phyloP scores from a whole-genome alignment of 768 basidiomycete genomes.

The Tricholoma bakamatsutake region DNA sequence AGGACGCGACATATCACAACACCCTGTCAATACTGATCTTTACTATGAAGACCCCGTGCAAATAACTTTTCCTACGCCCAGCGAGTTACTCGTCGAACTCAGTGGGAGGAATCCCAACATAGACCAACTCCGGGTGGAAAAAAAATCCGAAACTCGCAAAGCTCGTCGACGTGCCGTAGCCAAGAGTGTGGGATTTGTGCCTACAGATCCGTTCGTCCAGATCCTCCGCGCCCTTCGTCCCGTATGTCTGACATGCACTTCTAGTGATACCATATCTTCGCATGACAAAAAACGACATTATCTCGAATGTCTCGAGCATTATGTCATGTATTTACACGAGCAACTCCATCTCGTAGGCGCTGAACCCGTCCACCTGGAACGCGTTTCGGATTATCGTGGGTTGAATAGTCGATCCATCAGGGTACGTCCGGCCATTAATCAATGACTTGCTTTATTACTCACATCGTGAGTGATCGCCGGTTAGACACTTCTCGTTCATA shows the following conservation, averaged over 20 bases:
- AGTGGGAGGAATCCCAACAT: conserved; percentile 9
- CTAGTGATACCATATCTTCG: conserved; percentile 67
- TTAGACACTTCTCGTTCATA: conserved; percentile 66
- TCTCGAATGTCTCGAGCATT: conserved; percentile 67
- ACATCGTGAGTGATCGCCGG: background rate
- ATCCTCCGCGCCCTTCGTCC: background rate
- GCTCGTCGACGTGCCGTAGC: conserved; percentile 54
- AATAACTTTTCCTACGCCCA: conserved; percentile 57
- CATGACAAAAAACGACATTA: conserved; percentile 76
- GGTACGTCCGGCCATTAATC: conserved; percentile 25
- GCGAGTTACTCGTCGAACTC: conserved; percentile 51
- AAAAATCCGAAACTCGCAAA: conserved; percentile 45
- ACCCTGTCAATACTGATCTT: background rate
- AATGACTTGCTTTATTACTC: background rate
- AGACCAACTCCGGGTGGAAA: conserved; percentile 10
- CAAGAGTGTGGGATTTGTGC: conserved; percentile 47
- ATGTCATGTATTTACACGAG: conserved; percentile 60
- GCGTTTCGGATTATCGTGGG: conserved; percentile 46
- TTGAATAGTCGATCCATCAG: conserved; percentile 61
- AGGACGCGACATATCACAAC: conserved; percentile 1
- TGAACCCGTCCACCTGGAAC: conserved; percentile 41
- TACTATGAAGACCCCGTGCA: conserved; percentile 15
- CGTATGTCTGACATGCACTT: conserved; percentile 2
- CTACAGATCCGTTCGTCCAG: conserved; percentile 54
- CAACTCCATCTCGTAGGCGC: conserved; percentile 48